These are phyloP conservation scores for Ormosia emarginata DNA, from an alignment of 306 rosid species.

Conservation along the genomic window DNA sequence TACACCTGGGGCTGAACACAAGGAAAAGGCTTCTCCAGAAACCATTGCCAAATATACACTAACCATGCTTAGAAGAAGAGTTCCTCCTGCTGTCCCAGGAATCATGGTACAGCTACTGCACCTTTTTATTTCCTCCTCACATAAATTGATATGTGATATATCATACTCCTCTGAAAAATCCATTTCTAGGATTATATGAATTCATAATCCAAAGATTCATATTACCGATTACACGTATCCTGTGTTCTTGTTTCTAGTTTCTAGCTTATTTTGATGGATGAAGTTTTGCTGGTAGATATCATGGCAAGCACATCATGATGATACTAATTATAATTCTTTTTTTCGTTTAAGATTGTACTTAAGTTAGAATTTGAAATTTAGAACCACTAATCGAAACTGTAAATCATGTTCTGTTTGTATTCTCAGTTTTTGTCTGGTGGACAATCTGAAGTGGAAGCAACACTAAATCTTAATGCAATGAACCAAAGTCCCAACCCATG, in stretches of 20 bases:
- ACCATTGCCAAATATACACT: constrained; percentile 80
- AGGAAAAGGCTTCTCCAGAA: constrained; percentile 83
- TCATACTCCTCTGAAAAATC: neutral
- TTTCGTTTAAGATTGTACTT: neutral
- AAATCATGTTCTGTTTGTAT: constrained; percentile 14
- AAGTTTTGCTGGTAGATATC: neutral
- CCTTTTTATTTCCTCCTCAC: neutral
- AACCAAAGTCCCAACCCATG: constrained; percentile 99
- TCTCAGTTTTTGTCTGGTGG: constrained; percentile 95
- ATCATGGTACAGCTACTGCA: constrained; percentile 66
- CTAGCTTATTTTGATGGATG: neutral
- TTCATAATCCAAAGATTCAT: neutral
- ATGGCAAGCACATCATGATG: constrained; percentile 7
- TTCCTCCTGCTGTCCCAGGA: constrained; percentile 98
- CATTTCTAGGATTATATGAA: neutral
- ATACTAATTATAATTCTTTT: neutral
- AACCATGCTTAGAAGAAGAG: constrained; percentile 82
- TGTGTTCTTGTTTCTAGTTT: neutral
- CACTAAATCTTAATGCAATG: constrained; percentile 92
- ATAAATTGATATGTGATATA: neutral
- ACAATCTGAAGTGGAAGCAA: constrained; percentile 93
- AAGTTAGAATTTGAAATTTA: neutral
- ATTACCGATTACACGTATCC: neutral
- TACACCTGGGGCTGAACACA: constrained; percentile 98
- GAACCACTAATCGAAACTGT: neutral